Conservation (phyloP, 306 rosid species). For the Glycine tomentella region DNA sequence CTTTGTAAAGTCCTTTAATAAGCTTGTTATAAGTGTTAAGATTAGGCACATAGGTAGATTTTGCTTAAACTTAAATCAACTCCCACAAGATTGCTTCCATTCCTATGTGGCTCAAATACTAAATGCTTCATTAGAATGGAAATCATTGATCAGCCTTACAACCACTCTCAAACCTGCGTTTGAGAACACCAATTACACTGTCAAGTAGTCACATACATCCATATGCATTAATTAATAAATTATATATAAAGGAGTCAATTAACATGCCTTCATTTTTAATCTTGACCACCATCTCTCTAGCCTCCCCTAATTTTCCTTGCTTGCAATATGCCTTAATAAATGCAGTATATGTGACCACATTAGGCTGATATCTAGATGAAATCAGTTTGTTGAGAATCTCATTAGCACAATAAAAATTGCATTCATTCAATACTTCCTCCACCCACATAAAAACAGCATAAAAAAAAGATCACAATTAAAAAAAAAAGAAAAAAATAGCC, state of each 20-base stretch:
- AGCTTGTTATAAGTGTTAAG: slow-evolving; percentile 71
- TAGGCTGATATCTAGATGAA: slow-evolving; percentile 70
- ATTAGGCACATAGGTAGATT: slow-evolving; percentile 69
- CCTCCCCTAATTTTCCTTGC: slow-evolving; percentile 71
- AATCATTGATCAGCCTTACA: slow-evolving; percentile 68
- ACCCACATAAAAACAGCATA: too few relatives aligned
- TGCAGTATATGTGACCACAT: slow-evolving; percentile 70
- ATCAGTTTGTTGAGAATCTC: slow-evolving; percentile 60
- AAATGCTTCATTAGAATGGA: slow-evolving; percentile 71
- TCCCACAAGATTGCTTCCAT: slow-evolving; percentile 34
- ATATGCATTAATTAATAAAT: slow-evolving; percentile 65
- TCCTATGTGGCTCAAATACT: slow-evolving; percentile 46
- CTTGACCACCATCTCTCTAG: slow-evolving; percentile 65
- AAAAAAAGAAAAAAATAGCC: too few relatives aligned
- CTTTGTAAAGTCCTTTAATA: slow-evolving; percentile 76
- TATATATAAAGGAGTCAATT: slow-evolving; percentile 65
- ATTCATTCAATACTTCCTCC: slow-evolving; percentile 64
- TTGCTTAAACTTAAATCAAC: slow-evolving; percentile 51
- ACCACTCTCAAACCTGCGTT: slow-evolving; percentile 65
- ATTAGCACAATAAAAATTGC: slow-evolving; percentile 64
- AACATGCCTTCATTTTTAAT: slow-evolving; percentile 69
- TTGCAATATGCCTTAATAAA: slow-evolving; percentile 79
- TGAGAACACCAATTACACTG: slow-evolving; percentile 73
- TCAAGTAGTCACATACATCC: slow-evolving; percentile 69
- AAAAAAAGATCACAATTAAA: too few relatives aligned